phyloP scores from a whole-genome alignment of 768 basidiomycete species.

The Lentinula boryana region DNA sequence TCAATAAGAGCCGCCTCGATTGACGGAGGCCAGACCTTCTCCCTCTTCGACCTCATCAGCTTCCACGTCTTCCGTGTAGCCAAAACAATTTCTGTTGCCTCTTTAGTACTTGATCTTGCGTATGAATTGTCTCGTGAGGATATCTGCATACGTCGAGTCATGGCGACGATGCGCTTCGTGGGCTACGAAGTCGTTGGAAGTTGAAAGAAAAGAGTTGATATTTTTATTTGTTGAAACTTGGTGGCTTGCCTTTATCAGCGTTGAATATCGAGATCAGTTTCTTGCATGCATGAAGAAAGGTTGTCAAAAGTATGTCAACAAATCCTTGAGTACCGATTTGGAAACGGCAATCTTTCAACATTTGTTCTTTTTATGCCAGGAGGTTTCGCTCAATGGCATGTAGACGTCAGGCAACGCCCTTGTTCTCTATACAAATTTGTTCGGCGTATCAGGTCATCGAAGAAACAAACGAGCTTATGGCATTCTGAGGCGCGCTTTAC shows the following conservation, averaged over 20 bases:
- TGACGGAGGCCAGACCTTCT: conserved; percentile 58
- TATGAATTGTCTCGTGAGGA: not conserved
- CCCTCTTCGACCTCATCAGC: conserved; percentile 43
- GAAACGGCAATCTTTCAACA: not conserved
- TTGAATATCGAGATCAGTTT: not conserved
- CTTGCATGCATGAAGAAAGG: not conserved
- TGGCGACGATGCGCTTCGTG: not conserved
- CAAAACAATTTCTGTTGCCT: conserved; percentile 5
- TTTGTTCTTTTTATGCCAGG: not conserved
- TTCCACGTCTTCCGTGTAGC: conserved; percentile 54
- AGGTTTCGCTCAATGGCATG: not conserved
- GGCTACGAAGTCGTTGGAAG: not conserved
- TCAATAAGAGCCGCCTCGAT: conserved; percentile 57
- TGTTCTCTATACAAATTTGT: not conserved
- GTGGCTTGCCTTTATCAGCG: not conserved
- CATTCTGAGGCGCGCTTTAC: not conserved
- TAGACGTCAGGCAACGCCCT: not conserved
- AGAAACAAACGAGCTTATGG: not conserved
- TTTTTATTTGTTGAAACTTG: not conserved
- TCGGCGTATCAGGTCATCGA: not conserved
- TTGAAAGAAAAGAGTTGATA: not conserved
- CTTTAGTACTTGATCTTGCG: not conserved
- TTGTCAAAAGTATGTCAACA: not conserved
- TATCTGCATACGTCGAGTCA: not conserved
- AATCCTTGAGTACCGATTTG: not conserved